A percentile compares a stretch with the other conserved stretches of the same genome.
Evolutionary conservation across 78 protist genomes (phyloP).

Genomic region (Neovahlkampfia damariscottae): DNA sequence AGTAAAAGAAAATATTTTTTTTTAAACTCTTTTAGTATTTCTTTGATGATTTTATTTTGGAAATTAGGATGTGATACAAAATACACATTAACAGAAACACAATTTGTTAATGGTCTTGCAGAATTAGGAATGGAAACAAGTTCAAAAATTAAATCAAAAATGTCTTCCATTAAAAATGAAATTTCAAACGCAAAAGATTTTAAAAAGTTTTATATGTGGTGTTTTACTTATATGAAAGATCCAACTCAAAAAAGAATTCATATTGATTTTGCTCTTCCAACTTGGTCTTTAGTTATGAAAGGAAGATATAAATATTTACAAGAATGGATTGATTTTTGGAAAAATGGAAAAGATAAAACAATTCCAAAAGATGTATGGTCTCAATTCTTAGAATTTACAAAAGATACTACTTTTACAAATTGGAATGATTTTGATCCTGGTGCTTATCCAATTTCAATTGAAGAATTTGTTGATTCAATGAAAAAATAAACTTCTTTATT

Average conservation of each 20-base stretch:
- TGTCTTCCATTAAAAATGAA: not conserved
- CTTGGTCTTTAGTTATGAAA: not conserved
- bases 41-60: not conserved
- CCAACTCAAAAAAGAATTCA: not conserved
- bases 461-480: not conserved
- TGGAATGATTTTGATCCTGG: not conserved
- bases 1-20: too few species aligned
- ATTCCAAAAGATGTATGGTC: not conserved
- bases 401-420: not conserved
- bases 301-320: not conserved
- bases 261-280: not conserved
- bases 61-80: not conserved
- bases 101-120: not conserved
- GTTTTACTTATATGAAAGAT: not conserved
- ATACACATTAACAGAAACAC: not conserved
- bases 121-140: not conserved
- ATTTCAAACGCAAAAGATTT: not conserved
- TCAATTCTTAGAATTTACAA: not conserved
- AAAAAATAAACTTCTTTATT: too few species aligned
- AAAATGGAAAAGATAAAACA: not conserved
- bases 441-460: not conserved
- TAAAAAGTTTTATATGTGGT: not conserved
- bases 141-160: not conserved
- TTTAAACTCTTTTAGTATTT: too few species aligned
- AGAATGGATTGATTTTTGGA: not conserved